Base-by-base conservation (phyloP, 2,329 filamentous ascomycete genomes). In the Setomelanomma holmii region DNA sequence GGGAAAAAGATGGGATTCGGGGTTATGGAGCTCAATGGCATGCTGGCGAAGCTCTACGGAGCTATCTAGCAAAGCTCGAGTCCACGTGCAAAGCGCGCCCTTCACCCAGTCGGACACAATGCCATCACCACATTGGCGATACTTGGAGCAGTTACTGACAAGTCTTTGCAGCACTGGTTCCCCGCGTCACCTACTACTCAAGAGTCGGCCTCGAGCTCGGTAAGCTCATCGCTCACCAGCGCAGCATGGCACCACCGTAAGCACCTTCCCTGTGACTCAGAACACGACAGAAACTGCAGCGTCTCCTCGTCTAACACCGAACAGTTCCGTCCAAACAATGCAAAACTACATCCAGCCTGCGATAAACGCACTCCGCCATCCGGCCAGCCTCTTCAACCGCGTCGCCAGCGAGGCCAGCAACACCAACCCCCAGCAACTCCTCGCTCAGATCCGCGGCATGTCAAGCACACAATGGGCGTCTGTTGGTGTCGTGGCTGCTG, bases 211-310 rank as follows among this genome's bases (percentile, higher is more conserved):
- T 93, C 61, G 95, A 99, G 83, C 83, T 98, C 55, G 85, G 84
- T 75, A 96, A 90, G 84, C 84, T 97, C 65, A 86, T 98, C 64
- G 91, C 92, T 82, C 86, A 86, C 69, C 88, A 87, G 76, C 92
- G 93, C 79, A 90, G 89, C 81, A 97, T 99, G 92, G 82, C 84
- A 74, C 92, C 91, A 79, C 95, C 95, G 95, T 99, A 89, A 87
- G 93, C 55, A 34, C 46, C 49, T 33, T 35, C 38, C 10, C 27
- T 10, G 5, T 30, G 27, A 10, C 27, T 30, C 14, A 14, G 5
- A 30, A 8, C 27, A 30, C 27, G 27, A 20, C 34, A 36, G 12
- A 3, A 11, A 36, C 14, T 16, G 16, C 30, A 5, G 5, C 43
- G 33, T 42, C 3, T 19, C 47, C 44, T 51, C 51, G 58, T 73